Percentiles rank a stretch among this genome's conserved stretches.
These are phyloP conservation scores for Colletotrichum musicola DNA, from an alignment of 2,329 filamentous ascomycete genomes.

Conservation along the genomic window DNA sequence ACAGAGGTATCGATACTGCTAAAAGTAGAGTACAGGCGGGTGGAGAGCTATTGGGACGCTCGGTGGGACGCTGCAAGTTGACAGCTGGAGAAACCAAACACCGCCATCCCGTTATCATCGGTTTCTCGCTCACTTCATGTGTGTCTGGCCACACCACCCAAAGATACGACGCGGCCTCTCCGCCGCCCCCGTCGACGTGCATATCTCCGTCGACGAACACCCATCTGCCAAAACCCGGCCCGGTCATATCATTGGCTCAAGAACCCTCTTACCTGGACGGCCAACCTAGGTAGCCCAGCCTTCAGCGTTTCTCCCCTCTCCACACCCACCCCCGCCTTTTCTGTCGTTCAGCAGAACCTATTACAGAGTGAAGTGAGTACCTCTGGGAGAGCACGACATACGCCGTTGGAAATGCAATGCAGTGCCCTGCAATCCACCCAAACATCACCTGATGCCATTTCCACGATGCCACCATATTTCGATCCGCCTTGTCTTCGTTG, in stretches of 20 bases:
- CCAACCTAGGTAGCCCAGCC: background rate
- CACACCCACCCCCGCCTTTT: slow-evolving; percentile 6
- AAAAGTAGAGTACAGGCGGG: background rate
- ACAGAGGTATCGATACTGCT: slow-evolving; percentile 4
- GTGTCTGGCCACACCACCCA: background rate
- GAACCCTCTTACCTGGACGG: background rate
- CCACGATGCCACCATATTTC: too few species aligned
- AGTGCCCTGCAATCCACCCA: slow-evolving; percentile 16
- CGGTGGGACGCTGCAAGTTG: slow-evolving; percentile 2
- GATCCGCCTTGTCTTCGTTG: background rate
- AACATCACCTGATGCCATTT: slow-evolving; percentile 10
- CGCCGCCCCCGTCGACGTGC: slow-evolving; percentile 5
- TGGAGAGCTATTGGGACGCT: slow-evolving; percentile 10
- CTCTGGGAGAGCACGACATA: slow-evolving; percentile 13
- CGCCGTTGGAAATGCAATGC: slow-evolving; percentile 13
- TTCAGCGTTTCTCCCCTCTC: background rate
- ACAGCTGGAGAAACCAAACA: slow-evolving; percentile 10
- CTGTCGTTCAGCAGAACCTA: slow-evolving; percentile 2
- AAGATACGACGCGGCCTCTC: background rate
- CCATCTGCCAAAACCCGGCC: background rate
- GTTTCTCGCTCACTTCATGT: too few species aligned
- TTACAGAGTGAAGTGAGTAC: background rate
- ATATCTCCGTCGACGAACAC: slow-evolving; percentile 1
- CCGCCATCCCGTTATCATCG: background rate
- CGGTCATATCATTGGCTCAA: slow-evolving; percentile 9